Evolutionary conservation across 1,284 basidiomycete species (phyloP).

Genomic region (Cutaneotrichosporon sp.): DNA sequence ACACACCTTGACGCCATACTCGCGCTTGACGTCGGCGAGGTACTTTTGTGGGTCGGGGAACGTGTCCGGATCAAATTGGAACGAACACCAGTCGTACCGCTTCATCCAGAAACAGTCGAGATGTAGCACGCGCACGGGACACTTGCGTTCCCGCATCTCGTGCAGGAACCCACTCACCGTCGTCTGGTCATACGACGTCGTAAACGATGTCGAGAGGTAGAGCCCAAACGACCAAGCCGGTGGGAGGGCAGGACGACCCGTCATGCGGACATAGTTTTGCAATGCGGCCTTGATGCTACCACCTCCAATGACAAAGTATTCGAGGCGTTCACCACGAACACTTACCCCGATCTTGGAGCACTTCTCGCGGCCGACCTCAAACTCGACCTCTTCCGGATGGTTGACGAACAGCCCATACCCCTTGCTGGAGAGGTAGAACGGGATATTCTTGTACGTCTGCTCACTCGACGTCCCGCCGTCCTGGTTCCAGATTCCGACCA

Average conservation of each 20-base stretch:
- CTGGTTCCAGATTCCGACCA: constrained; percentile 68
- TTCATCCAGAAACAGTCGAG: constrained; percentile 80
- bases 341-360: constrained; percentile 69
- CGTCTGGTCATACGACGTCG: constrained; percentile 65
- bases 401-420: constrained; percentile 74
- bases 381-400: constrained; percentile 68
- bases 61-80: constrained; percentile 70
- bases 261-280: constrained; percentile 34
- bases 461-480: constrained; percentile 59
- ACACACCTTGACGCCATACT: constrained; percentile 68
- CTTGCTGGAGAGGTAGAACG: constrained; percentile 55
- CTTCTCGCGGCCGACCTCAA: constrained; percentile 72
- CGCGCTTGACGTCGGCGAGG: constrained; percentile 64
- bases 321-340: constrained; percentile 63
- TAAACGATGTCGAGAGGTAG: constrained; percentile 73
- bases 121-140: constrained; percentile 72
- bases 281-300: constrained; percentile 41
- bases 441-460: constrained; percentile 62
- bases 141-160: constrained; percentile 67
- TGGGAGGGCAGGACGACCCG: constrained; percentile 56
- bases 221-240: constrained; percentile 72
- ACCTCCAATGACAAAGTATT: constrained; percentile 61
- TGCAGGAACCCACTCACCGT: constrained; percentile 68
- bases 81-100: constrained; percentile 74
- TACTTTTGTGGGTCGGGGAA: constrained; percentile 71